Percentiles rank a stretch among this genome's conserved stretches.
Evolutionary conservation across 2,329 filamentous ascomycete species (phyloP).

Genomic region (Verticillium klebahnii): DNA sequence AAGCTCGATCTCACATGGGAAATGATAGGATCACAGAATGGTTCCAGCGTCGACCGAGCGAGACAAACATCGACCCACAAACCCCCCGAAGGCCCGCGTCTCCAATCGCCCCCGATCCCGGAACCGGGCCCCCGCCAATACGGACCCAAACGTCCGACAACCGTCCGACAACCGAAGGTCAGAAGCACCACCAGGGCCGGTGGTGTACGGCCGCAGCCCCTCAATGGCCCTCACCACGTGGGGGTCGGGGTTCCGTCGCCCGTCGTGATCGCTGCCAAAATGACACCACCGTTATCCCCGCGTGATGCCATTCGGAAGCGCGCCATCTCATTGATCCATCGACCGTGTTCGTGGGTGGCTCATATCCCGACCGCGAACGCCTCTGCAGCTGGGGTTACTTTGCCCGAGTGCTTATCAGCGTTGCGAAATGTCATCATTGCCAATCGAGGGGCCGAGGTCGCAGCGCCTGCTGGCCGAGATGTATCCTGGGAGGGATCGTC

Average conservation of each 20-base stretch:
- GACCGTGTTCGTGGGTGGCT: background rate
- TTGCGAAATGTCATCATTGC: constrained; percentile 5
- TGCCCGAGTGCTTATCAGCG: background rate
- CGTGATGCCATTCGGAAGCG: background rate
- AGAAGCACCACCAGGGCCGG: background rate
- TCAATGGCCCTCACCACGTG: background rate
- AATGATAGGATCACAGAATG: too few relatives aligned
- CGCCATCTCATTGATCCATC: background rate
- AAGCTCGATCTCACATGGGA: too few relatives aligned
- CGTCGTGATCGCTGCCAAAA: constrained; percentile 9
- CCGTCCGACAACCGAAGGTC: background rate
- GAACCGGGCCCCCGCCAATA: background rate
- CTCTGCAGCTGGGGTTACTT: background rate
- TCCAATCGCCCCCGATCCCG: background rate
- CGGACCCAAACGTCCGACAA: background rate
- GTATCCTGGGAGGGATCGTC: background rate
- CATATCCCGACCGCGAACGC: background rate
- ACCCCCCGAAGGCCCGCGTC: background rate
- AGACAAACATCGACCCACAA: background rate
- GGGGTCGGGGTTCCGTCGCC: background rate
- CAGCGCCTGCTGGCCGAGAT: background rate
- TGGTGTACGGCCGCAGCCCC: background rate
- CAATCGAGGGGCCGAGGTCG: constrained; percentile 2
- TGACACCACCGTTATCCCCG: constrained; percentile 4
- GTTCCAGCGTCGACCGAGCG: too few relatives aligned